Evolutionary conservation across 148 eudicot genomes (phyloP).

Genomic region (Fagopyrum esculentum): DNA sequence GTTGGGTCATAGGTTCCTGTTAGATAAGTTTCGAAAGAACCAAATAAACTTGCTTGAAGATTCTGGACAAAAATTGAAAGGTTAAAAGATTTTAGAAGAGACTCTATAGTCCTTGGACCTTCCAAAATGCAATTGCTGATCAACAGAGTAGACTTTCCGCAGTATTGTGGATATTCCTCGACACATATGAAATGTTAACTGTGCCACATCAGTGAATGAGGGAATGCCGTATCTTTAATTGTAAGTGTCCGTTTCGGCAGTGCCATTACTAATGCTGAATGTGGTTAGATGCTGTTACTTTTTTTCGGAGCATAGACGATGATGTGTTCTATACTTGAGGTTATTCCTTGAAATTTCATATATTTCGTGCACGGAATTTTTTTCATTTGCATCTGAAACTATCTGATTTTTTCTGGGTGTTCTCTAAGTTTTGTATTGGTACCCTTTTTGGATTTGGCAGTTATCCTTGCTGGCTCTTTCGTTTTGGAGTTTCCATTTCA

Average conservation of each 20-base stretch:
- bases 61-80: background rate
- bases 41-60: background rate
- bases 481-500: constrained; percentile 94
- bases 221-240: background rate
- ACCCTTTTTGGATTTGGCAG: constrained; percentile 53
- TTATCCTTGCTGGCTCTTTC: constrained; percentile 84
- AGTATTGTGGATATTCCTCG: background rate
- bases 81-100: background rate
- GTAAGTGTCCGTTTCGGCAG: background rate
- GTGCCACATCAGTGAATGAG: background rate
- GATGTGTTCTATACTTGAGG: background rate
- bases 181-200: background rate
- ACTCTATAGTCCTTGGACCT: background rate
- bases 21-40: background rate
- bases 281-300: background rate
- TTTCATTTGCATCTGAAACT: constrained; percentile 12
- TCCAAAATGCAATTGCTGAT: background rate
- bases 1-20: constrained; percentile 5
- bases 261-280: background rate
- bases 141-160: constrained; percentile 1
- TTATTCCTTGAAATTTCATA: background rate
- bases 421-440: constrained; percentile 9
- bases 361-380: background rate
- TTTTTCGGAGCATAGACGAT: background rate
- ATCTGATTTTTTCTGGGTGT: constrained; percentile 8